Evolutionary conservation across 148 eudicot genomes (phyloP).

Genomic region (Rhododendron ovatum): DNA sequence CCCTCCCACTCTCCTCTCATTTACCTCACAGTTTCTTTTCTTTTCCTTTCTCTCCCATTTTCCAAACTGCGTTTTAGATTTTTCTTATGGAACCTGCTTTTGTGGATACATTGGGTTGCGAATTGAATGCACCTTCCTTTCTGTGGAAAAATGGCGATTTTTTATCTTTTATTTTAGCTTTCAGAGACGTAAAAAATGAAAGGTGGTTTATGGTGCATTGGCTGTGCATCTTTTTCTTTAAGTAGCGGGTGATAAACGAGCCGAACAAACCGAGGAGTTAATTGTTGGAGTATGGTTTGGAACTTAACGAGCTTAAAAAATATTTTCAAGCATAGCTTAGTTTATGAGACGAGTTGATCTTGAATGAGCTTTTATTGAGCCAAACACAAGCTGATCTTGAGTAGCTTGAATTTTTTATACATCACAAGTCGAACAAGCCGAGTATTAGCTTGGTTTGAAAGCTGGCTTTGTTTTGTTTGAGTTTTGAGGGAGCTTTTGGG

Average conservation of each 20-base stretch:
- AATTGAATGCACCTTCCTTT: background rate
- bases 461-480: too few species aligned
- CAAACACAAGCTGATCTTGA: too few species aligned
- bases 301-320: background rate
- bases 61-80: too few species aligned
- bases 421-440: background rate
- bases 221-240: background rate
- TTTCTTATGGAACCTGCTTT: background rate
- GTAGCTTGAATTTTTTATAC: background rate
- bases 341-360: background rate
- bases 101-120: background rate
- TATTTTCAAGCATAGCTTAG: background rate
- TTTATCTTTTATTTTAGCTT: background rate
- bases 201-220: background rate
- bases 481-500: too few species aligned
- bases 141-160: background rate
- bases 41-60: too few species aligned
- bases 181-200: background rate
- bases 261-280: background rate
- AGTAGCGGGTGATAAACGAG: background rate
- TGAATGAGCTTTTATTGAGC: background rate
- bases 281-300: background rate
- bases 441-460: background rate
- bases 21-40: too few species aligned
- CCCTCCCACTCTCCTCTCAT: too few species aligned